A percentile compares a stretch with the other conserved stretches of the same genome.
Conservation (phyloP, 129 eudicot genomes). For the Erigeron canadensis region DNA sequence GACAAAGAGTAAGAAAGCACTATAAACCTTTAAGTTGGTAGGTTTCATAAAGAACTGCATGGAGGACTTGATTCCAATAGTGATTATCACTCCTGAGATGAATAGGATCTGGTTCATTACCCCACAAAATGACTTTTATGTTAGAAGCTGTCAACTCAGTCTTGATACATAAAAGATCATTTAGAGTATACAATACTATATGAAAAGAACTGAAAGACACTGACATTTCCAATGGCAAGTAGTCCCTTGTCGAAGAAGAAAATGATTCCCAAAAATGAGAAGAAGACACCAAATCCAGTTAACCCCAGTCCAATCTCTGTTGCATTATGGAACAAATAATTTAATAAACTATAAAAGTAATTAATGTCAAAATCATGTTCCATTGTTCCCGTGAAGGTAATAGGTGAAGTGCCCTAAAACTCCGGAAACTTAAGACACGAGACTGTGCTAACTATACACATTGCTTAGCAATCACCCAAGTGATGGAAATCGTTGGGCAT, state of each 20-base stretch:
- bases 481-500: neutral
- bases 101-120: conserved; percentile 33
- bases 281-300: conserved; percentile 79
- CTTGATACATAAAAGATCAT: conserved; percentile 15
- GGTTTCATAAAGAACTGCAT: conserved; percentile 11
- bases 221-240: conserved; percentile 77
- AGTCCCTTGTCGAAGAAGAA: conserved; percentile 80
- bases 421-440: neutral
- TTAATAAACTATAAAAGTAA: conserved; percentile 10
- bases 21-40: conserved; percentile 7
- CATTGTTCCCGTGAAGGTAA: neutral
- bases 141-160: conserved; percentile 22
- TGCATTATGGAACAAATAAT: conserved; percentile 9
- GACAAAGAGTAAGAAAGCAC: neutral
- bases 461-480: conserved; percentile 6
- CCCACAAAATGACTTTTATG: conserved; percentile 27
- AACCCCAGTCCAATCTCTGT: conserved; percentile 82
- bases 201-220: conserved; percentile 16
- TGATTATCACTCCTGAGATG: conserved; percentile 13
- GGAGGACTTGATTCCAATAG: conserved; percentile 10
- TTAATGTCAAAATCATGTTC: conserved; percentile 9
- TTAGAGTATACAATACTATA: conserved; percentile 5
- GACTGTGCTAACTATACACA: conserved; percentile 2
- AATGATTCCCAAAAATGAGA: conserved; percentile 72
- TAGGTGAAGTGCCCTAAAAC: conserved; percentile 11